Evolutionary conservation across 306 rosid genomes (phyloP).

Genomic region (Trifolium pratense): DNA sequence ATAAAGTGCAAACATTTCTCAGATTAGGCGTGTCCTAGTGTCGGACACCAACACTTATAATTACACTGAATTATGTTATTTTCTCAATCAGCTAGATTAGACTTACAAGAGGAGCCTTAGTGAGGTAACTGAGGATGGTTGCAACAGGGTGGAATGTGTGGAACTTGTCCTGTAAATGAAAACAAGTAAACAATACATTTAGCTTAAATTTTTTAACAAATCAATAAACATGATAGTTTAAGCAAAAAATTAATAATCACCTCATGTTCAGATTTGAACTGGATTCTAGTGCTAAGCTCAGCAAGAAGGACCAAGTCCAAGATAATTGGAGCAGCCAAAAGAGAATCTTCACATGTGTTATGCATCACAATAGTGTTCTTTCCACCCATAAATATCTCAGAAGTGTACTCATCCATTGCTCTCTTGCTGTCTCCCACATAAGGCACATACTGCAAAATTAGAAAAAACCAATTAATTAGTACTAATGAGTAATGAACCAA

Average conservation of each 20-base stretch:
- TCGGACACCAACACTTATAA: no score
- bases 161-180: constrained; percentile 68
- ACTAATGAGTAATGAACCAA: background rate
- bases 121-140: constrained; percentile 88
- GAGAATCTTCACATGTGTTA: constrained; percentile 98
- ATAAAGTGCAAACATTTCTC: no score
- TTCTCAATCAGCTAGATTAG: background rate
- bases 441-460: constrained; percentile 71
- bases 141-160: constrained; percentile 99
- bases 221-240: background rate
- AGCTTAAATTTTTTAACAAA: background rate
- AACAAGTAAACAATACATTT: no score
- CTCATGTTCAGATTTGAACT: constrained; percentile 86
- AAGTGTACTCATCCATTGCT: constrained; percentile 97
- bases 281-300: constrained; percentile 91
- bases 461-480: background rate
- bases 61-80: no score
- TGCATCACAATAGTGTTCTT: constrained; percentile 83
- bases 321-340: constrained; percentile 92
- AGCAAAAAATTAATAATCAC: constrained; percentile 36
- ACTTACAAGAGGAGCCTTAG: constrained; percentile 97
- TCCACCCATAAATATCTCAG: constrained; percentile 99
- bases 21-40: no score
- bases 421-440: constrained; percentile 94
- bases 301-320: constrained; percentile 96